phyloP scores from a whole-genome alignment of 129 eudicot genomes.

The Helianthus annuus region DNA sequence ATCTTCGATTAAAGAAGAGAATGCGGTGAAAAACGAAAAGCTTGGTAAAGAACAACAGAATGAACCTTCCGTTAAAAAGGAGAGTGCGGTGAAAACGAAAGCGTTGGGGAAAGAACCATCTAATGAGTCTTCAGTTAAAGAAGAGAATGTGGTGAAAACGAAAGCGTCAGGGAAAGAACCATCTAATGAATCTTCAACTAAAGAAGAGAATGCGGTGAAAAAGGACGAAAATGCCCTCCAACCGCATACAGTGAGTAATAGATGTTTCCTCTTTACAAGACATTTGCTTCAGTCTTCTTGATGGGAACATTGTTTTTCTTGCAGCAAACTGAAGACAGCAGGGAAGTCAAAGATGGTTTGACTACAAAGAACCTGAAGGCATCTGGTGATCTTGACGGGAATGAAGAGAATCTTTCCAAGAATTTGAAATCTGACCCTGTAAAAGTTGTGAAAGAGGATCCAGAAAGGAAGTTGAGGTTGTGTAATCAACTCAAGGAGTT shows the following conservation, averaged over 20 bases:
- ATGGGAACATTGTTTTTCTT: background rate
- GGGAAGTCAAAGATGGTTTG: constrained; percentile 32
- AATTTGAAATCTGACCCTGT: constrained; percentile 21
- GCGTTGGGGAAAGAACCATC: constrained; percentile 42
- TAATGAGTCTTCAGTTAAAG: constrained; percentile 36
- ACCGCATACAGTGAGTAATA: constrained; percentile 32
- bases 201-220: constrained; percentile 22
- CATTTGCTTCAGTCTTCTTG: constrained; percentile 1
- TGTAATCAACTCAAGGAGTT: constrained; percentile 46
- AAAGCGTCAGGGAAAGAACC: constrained; percentile 47
- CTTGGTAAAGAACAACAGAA: no score
- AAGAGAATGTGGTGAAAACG: constrained; percentile 24
- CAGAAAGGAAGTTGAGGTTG: constrained; percentile 34
- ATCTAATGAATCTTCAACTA: constrained; percentile 32
- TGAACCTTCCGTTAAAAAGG: constrained; percentile 22
- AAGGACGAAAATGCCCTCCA: constrained; percentile 44
- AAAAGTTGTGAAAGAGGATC: constrained; percentile 46
- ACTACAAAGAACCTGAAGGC: constrained; percentile 35
- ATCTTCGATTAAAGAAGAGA: no score
- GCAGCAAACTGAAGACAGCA: constrained; percentile 35
- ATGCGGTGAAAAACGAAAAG: no score
- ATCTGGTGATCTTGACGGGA: constrained; percentile 27
- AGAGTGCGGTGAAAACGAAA: constrained; percentile 34
- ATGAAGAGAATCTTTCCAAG: constrained; percentile 30
- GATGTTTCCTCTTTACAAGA: constrained; percentile 19